phyloP scores from a whole-genome alignment of 108 stramenopile species.

The Epithemia pelagica region DNA sequence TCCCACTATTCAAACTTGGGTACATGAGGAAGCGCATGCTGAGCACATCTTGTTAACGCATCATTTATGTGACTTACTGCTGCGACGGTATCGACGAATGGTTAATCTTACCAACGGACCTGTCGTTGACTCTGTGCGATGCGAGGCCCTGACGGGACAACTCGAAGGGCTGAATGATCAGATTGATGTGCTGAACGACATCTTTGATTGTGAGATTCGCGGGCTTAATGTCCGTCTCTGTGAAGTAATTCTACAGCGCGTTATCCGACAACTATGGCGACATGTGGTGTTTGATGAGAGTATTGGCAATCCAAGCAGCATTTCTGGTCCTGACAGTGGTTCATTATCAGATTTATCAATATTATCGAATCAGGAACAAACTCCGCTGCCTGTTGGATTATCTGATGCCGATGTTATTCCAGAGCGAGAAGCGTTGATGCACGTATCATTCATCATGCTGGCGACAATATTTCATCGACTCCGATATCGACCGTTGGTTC shows the following conservation, averaged over 20 bases:
- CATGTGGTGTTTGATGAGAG: background rate
- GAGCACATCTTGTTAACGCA: constrained; percentile 24
- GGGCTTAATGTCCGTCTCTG: constrained; percentile 67
- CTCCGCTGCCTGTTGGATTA: constrained; percentile 27
- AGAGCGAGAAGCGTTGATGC: constrained; percentile 36
- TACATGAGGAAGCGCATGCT: constrained; percentile 20
- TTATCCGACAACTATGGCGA: constrained; percentile 34
- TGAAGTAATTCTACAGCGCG: constrained; percentile 53
- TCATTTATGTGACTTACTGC: constrained; percentile 33
- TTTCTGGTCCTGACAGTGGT: background rate
- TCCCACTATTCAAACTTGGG: constrained; percentile 40
- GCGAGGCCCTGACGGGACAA: constrained; percentile 44
- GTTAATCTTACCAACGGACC: constrained; percentile 32
- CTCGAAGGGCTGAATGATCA: constrained; percentile 46
- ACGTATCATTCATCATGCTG: constrained; percentile 36
- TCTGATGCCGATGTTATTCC: constrained; percentile 40
- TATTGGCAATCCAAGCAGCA: constrained; percentile 16
- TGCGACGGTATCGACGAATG: constrained; percentile 28
- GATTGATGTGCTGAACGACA: constrained; percentile 67
- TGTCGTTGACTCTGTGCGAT: constrained; percentile 47
- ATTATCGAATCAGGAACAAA: constrained; percentile 12
- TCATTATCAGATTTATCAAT: background rate
- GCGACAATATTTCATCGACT: constrained; percentile 36
- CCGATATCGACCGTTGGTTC: constrained; percentile 40
- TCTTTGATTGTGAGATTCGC: constrained; percentile 63